Percentiles rank a stretch among this genome's conserved stretches.
phyloP scores from a whole-genome alignment of 106 monocot species.

The Platanthera zijinensis region DNA sequence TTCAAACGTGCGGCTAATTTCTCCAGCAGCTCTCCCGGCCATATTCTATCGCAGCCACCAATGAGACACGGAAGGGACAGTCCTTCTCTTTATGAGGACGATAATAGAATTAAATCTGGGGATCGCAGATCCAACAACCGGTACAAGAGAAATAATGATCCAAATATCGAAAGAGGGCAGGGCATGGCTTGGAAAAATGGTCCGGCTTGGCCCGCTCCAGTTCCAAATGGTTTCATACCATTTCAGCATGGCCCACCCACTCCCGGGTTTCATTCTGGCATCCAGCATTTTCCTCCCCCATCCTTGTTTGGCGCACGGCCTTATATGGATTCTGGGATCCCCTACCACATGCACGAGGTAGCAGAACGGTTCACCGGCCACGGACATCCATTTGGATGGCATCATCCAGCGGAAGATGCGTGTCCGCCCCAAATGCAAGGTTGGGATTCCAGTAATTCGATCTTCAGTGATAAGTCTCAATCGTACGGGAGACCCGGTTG shows the following conservation, averaged over 20 bases:
- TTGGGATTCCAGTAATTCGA: slow-evolving; percentile 47
- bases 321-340: slow-evolving; percentile 46
- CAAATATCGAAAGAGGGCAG: slow-evolving; percentile 33
- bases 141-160: slow-evolving; percentile 28
- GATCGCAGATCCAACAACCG: slow-evolving; percentile 39
- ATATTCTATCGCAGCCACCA: slow-evolving; percentile 29
- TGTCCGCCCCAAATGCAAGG: slow-evolving; percentile 48
- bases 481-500: slow-evolving; percentile 45
- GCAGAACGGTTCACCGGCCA: slow-evolving; percentile 55
- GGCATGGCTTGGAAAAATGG: slow-evolving; percentile 55
- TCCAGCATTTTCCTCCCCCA: slow-evolving; percentile 55
- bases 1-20: slow-evolving; percentile 25
- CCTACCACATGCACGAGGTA: slow-evolving; percentile 60
- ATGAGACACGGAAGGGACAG: slow-evolving; percentile 28
- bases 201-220: slow-evolving; percentile 52
- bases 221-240: slow-evolving; percentile 71
- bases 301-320: slow-evolving; percentile 67
- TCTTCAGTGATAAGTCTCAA: slow-evolving; percentile 50
- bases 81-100: slow-evolving; percentile 52
- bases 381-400: slow-evolving; percentile 69
- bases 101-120: slow-evolving; percentile 28
- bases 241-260: slow-evolving; percentile 59
- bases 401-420: slow-evolving; percentile 39
- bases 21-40: slow-evolving; percentile 23
- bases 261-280: slow-evolving; percentile 50